Percentiles rank a stretch among this genome's conserved stretches.
phyloP scores from a whole-genome alignment of 208 protist genomes.

The Strigomonas culicis region DNA sequence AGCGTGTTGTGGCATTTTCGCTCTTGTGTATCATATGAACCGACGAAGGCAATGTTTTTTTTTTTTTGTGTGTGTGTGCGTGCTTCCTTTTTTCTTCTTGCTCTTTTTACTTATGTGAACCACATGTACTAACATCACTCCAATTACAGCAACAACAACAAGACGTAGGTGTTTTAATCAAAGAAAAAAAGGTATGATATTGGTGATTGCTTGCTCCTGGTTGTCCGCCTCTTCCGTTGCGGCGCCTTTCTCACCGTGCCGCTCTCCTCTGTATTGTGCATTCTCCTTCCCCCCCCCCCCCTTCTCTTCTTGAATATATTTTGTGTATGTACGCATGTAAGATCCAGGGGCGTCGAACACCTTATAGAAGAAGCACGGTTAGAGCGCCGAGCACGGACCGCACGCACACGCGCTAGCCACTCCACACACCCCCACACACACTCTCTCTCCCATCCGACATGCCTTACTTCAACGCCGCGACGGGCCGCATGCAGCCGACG shows the following conservation, averaged over 20 bases:
- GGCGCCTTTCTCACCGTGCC: too few species aligned
- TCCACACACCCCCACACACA: neutral
- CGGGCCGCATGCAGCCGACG: conserved; percentile 44
- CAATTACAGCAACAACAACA: too few species aligned
- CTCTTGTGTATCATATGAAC: neutral
- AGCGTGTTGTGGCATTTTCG: conserved; percentile 2
- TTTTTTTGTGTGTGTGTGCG: conserved; percentile 10
- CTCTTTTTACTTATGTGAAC: conserved; percentile 8
- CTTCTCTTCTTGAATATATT: conserved; percentile 17
- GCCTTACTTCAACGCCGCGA: conserved; percentile 38
- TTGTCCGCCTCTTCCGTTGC: too few species aligned
- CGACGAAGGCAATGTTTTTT: too few species aligned
- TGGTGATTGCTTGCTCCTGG: too few species aligned
- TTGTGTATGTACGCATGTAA: too few species aligned
- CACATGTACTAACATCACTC: conserved; percentile 6
- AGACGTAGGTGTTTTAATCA: too few species aligned
- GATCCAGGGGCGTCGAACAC: too few species aligned
- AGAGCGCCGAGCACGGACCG: neutral
- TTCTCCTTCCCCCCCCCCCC: neutral
- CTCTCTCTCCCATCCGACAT: conserved; percentile 34
- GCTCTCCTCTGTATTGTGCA: neutral
- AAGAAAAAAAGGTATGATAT: too few species aligned
- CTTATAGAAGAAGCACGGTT: neutral
- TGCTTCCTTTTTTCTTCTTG: conserved; percentile 11
- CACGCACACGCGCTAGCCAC: neutral